Evolutionary conservation across 192 early-diverging fungal genomes (phyloP), one percentile per base, ranked within the genome.

Genomic region (Coemansia umbellata): DNA sequence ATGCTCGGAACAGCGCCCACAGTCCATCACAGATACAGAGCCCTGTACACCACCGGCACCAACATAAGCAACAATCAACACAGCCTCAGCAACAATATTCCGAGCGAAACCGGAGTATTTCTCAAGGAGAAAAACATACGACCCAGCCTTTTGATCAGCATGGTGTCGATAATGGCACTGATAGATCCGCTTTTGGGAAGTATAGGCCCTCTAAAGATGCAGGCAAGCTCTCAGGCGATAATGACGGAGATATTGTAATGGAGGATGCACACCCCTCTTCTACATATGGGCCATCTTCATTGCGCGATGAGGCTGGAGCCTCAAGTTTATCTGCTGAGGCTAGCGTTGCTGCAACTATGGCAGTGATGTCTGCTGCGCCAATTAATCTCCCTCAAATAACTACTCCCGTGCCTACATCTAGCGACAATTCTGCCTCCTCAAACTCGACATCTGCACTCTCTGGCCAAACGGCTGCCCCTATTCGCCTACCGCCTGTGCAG

Each of bases 401-500:
- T 4, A 61, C 60, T 10, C 59, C 50, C 9, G 28, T 36, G 4
- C 63, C 63, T 3, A 23, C 42, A 15, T 58, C 55, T n/a, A n/a
- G n/a, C 0, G 61, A 53, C 31, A 37, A 47, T 2, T 22, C 45
- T 1, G 31, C 44, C 8, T 55, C 68, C 11, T 50, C 56, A 0
- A 39, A 50, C 26, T 69, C 61, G 8, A 49, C 54, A 5, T 36
- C 61, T 1, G 61, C 61, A 42, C 61, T 58, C n/a, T 49, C 66
- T 26, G 73, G 73, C 2, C 66, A 60, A 14, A 76, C 66, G 7
- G 66, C 73, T 0, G 73, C 73, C 2, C 73, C 73, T 14, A 76
- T 76, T 2, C 26, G 73, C 18, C 47, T 76, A 35, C 73, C 73
- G 14, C 73, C 73, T 2, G 73, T 76, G 43, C 73, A 76, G 58